Base-by-base conservation (phyloP, 1,284 basidiomycete species). In the Austroboletus novae-zelandiae region DNA sequence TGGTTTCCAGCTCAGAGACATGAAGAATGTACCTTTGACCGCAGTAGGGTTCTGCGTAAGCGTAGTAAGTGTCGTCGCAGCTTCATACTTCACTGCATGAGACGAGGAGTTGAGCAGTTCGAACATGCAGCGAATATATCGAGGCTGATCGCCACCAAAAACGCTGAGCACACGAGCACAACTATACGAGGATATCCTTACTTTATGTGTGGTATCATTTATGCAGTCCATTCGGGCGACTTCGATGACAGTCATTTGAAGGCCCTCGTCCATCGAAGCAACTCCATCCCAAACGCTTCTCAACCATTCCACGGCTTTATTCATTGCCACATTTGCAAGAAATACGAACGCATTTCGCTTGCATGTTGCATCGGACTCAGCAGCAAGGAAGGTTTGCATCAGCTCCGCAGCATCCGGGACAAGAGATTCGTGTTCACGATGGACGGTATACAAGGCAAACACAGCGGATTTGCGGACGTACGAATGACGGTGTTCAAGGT, bases 391-490 rank as follows among this genome's bases (percentile, higher is more conserved):
- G 7, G 94, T 96, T 65, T 94, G 86, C 69, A 99, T 91, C 61
- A 99, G 81, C 70, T 99, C 97, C 1, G 96, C 91, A 1, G 94
- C 97, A 65, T 99, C 97, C 29, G 95, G 94, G 51, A 99, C 92
- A 61, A 99, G 87, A 69, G 93, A 79, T 67, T 98, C 94, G 67
- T 94, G 93, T 70, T 91, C 83, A 66, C 91, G 89, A 73, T 94
- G 97, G 71, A 99, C 97, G 50, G 92, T 84, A 73, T 90, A 96
- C 45, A 98, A 81, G 39, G 95, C 92, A 70, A 99, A 98, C 45
- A 99, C 94, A 36, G 96, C 97, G 67, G 98, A 98, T 78, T 99
- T 99, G 66, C 96, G 87, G 47, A 99, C 97, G 70, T 96, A 99
- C 11, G 93, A 94, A 74, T 99, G 96, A 48, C 96, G 86, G 74